Percentiles rank a stretch among this genome's conserved stretches.
Conservation (phyloP, 257 asterid genomes). For the Penstemon barbatus region DNA sequence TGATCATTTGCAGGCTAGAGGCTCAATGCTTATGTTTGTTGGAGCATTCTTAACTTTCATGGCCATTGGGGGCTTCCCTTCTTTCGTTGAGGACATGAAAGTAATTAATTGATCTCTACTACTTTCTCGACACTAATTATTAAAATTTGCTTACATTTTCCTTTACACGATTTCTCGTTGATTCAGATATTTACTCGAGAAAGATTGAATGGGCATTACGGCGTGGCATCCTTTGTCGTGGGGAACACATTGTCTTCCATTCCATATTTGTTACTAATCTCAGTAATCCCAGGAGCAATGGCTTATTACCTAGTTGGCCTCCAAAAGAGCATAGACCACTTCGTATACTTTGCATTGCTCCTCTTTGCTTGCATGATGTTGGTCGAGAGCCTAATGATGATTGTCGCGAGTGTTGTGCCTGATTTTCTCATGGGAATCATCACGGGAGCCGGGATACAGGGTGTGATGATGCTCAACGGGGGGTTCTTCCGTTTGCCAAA, state of each 20-base stretch:
- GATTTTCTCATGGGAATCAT: constrained; percentile 59
- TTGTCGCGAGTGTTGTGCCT: constrained; percentile 53
- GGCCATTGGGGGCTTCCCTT: constrained; percentile 75
- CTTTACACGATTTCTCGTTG: neutral
- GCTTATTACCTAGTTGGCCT: constrained; percentile 62
- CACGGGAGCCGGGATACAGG: constrained; percentile 57
- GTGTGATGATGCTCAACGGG: constrained; percentile 56
- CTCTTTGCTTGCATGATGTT: constrained; percentile 53
- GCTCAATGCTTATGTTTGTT: constrained; percentile 62
- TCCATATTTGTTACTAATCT: constrained; percentile 49
- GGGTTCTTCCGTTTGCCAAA: constrained; percentile 54
- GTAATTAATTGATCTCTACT: constrained; percentile 1
- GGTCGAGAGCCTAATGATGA: constrained; percentile 67
- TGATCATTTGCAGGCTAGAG: constrained; percentile 41
- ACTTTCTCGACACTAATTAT: no score
- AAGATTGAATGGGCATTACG: constrained; percentile 50
- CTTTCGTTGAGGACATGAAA: constrained; percentile 68
- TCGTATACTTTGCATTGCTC: constrained; percentile 36
- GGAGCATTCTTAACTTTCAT: constrained; percentile 57
- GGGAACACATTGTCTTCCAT: constrained; percentile 62
- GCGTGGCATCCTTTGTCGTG: constrained; percentile 46
- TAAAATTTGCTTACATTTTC: neutral
- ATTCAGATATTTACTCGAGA: constrained; percentile 56
- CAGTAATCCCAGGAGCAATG: constrained; percentile 46
- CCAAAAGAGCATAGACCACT: constrained; percentile 48